Base-by-base conservation (phyloP, 2,329 filamentous ascomycete genomes). In the Cercospora berteroae region DNA sequence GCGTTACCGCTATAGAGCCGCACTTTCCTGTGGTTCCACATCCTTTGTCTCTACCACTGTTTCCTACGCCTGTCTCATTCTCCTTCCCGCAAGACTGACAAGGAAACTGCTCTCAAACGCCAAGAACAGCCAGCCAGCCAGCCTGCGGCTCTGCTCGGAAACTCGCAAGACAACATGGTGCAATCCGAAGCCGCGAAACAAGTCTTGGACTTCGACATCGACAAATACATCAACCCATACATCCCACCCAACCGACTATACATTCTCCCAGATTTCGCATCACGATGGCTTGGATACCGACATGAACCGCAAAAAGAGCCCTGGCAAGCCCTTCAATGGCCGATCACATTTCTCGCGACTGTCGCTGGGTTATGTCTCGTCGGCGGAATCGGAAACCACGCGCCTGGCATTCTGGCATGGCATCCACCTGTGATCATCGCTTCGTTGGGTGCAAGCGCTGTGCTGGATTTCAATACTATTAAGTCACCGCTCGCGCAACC, bases 161-260 rank as follows among this genome's bases (percentile, higher is more conserved):
- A n/a, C 5, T 44, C 18, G 12, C 39, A 7, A 20, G 44, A 29
- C 18, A 56, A 16, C 7, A 63, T 63, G 58, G 50, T 65, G 20
- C 39, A 65, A 62, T 65, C 66, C 23, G 58, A 65, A 31, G 18
- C 33, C n/a, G 31, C 56, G 50, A 50, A 33, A 59, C 65, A 73
- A 9, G 31, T 75, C 23, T 70, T 79, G 70, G 83, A 89, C 74
- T 88, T 96, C 79, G 87, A 95, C 79, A 86, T 96, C 70, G 93
- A 97, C 82, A 80, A 80, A n/a, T 87, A 89, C 76, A 77, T 96
- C 60, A 93, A 94, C 77, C 90, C 85, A 2, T 83, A 88, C 68
- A 76, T 96, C 25, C 90, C 90, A 8, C 81, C 85, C 13, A 89
- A 90, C 48, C 87, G 86, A 72, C 85, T 92, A 77, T 80, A 85